phyloP scores from a whole-genome alignment of 208 protist genomes.

The Trypanosoma scelopori region DNA sequence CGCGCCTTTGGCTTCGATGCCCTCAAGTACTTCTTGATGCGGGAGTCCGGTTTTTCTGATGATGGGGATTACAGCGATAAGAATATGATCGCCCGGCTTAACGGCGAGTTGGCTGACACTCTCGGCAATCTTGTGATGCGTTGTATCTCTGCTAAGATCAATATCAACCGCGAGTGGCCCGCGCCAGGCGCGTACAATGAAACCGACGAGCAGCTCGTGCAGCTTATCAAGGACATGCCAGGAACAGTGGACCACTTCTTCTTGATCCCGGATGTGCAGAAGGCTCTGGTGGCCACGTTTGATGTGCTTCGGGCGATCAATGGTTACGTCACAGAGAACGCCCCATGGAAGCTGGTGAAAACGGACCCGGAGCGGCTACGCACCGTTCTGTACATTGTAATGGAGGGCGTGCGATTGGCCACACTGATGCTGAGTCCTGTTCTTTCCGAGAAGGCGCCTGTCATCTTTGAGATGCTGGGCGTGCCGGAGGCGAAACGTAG shows the following conservation, averaged over 20 bases:
- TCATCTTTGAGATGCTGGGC: conserved; percentile 87
- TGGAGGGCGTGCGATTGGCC: conserved; percentile 88
- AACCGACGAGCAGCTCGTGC: conserved; percentile 59
- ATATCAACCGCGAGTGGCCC: conserved; percentile 72
- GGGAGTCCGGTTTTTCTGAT: conserved; percentile 93
- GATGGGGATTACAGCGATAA: conserved; percentile 96
- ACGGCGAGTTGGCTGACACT: conserved; percentile 93
- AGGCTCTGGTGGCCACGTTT: conserved; percentile 82
- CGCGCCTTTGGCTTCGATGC: conserved; percentile 88
- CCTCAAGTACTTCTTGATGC: conserved; percentile 96
- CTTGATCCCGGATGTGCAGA: conserved; percentile 84
- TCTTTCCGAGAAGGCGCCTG: conserved; percentile 70
- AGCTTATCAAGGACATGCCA: conserved; percentile 56
- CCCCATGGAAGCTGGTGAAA: conserved; percentile 93
- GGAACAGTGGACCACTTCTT: conserved; percentile 85
- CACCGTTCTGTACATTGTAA: conserved; percentile 89
- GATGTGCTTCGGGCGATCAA: conserved; percentile 88
- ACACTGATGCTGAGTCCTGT: conserved; percentile 82
- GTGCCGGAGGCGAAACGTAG: conserved; percentile 58
- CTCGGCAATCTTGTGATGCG: conserved; percentile 93
- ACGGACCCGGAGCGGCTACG: conserved; percentile 63
- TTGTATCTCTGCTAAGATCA: conserved; percentile 83
- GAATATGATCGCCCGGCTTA: conserved; percentile 85
- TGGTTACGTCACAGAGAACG: conserved; percentile 88
- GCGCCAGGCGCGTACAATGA: conserved; percentile 64